A percentile compares a stretch with the other conserved stretches of the same genome.
Evolutionary conservation across 352 stramenopile genomes (phyloP).

Genomic region (Nothophytophthora sp.): DNA sequence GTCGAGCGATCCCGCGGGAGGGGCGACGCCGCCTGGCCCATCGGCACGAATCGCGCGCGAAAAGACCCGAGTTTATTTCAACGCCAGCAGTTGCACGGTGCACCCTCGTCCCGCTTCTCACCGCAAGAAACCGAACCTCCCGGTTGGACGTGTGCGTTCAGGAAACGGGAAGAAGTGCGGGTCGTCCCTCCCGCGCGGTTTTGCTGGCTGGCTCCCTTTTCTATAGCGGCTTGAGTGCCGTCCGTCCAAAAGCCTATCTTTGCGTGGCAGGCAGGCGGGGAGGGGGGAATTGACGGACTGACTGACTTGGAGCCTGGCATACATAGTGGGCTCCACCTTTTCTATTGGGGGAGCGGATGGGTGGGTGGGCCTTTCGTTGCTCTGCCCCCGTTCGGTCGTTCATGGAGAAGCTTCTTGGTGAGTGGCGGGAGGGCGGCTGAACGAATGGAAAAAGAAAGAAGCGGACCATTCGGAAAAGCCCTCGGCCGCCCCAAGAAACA

Average conservation of each 20-base stretch:
- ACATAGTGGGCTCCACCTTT: not conserved
- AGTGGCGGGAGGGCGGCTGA: not conserved
- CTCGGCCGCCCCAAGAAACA: no score
- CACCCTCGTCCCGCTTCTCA: no score
- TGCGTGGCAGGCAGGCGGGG: no score
- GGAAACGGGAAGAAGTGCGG: not conserved
- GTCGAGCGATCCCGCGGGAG: no score
- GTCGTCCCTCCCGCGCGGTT: not conserved
- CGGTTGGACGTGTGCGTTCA: no score
- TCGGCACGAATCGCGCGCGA: no score
- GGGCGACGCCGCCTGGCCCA: no score
- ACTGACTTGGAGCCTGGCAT: not conserved
- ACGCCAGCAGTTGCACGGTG: no score
- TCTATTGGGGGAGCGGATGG: not conserved
- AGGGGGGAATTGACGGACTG: no score
- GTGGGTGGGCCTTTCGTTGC: constrained; percentile 4
- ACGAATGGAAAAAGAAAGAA: constrained; percentile 10
- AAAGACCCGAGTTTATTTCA: no score
- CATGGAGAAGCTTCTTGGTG: not conserved
- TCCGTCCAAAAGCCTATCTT: constrained; percentile 1
- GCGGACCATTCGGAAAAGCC: constrained; percentile 7
- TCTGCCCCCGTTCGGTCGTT: not conserved
- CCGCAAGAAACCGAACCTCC: no score
- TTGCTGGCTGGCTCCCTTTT: not conserved
- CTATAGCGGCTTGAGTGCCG: no score